Conservation (phyloP, 108 stramenopile genomes). For the Fragilaria radians region DNA sequence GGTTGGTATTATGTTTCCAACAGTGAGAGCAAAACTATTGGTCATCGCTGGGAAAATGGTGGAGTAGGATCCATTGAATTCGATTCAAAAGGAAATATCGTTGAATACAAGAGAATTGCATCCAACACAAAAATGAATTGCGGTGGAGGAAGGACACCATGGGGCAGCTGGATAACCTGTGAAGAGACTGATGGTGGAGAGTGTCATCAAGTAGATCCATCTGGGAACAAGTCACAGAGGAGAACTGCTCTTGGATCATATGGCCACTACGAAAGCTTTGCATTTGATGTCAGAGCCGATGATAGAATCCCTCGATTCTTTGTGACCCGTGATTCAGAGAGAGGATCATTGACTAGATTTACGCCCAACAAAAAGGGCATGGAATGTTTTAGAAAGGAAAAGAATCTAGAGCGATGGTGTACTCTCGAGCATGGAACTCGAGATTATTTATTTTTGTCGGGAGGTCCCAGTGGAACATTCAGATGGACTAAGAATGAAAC, state of each 20-base stretch:
- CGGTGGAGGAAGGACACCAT: constrained; percentile 46
- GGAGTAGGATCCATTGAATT: constrained; percentile 38
- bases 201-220: constrained; percentile 30
- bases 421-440: constrained; percentile 3
- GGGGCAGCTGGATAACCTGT: constrained; percentile 38
- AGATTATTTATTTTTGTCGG: constrained; percentile 14
- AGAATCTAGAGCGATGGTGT: constrained; percentile 2
- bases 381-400: not conserved
- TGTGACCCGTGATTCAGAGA: constrained; percentile 9
- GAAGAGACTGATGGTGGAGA: constrained; percentile 30
- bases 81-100: constrained; percentile 21
- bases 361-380: constrained; percentile 17
- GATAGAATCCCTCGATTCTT: not conserved
- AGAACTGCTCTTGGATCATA: constrained; percentile 12
- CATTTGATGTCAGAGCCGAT: constrained; percentile 18
- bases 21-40: constrained; percentile 13
- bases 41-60: constrained; percentile 23
- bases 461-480: constrained; percentile 15
- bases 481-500: constrained; percentile 23
- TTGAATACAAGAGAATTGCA: constrained; percentile 26
- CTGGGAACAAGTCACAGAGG: constrained; percentile 3
- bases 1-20: constrained; percentile 43
- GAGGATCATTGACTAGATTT: constrained; percentile 14
- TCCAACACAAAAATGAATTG: constrained; percentile 36
- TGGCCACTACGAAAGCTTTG: constrained; percentile 33